A percentile compares a stretch with the other conserved stretches of the same genome.
These are phyloP conservation scores for Hydnomerulius pinastri DNA, from an alignment of 768 basidiomycete genomes.

Conservation along the genomic window DNA sequence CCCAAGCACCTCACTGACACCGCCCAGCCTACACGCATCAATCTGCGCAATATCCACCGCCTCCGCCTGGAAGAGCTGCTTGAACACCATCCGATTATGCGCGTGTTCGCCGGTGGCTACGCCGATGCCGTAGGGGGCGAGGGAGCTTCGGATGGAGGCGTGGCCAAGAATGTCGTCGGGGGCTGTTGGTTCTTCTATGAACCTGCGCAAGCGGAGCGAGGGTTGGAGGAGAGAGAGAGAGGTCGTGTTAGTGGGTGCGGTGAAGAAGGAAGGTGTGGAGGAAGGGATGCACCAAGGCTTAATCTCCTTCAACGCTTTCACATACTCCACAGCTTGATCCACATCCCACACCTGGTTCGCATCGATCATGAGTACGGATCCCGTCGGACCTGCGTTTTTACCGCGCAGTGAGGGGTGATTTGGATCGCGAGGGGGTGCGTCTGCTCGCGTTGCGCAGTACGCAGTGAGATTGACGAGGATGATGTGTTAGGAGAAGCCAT, in stretches of 20 bases:
- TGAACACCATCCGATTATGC: slow-evolving; percentile 94
- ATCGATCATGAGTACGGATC: slow-evolving; percentile 92
- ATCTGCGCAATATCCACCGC: slow-evolving; percentile 93
- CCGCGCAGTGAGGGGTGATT: slow-evolving; percentile 60
- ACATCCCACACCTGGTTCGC: slow-evolving; percentile 97
- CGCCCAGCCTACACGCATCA: slow-evolving; percentile 83
- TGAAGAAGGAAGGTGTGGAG: too few species aligned
- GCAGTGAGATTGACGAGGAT: too few species aligned
- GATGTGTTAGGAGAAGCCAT: too few species aligned
- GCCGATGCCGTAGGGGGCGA: slow-evolving; percentile 80
- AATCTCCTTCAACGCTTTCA: slow-evolving; percentile 70
- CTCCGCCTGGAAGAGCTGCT: slow-evolving; percentile 85
- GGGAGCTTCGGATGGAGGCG: slow-evolving; percentile 73
- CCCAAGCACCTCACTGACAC: slow-evolving; percentile 87
- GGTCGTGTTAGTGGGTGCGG: too few species aligned
- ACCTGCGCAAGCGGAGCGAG: slow-evolving; percentile 62
- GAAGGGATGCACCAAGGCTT: slow-evolving; percentile 65
- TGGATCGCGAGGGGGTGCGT: slow-evolving; percentile 46
- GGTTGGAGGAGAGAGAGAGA: too few species aligned
- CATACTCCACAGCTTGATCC: slow-evolving; percentile 84
- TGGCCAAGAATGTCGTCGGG: slow-evolving; percentile 90
- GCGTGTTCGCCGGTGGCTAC: slow-evolving; percentile 96
- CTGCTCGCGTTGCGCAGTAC: too few species aligned
- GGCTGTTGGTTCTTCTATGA: slow-evolving; percentile 93
- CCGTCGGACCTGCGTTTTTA: slow-evolving; percentile 92